Conservation (phyloP, 2,329 filamentous ascomycete genomes). For the Fusarium globosum region DNA sequence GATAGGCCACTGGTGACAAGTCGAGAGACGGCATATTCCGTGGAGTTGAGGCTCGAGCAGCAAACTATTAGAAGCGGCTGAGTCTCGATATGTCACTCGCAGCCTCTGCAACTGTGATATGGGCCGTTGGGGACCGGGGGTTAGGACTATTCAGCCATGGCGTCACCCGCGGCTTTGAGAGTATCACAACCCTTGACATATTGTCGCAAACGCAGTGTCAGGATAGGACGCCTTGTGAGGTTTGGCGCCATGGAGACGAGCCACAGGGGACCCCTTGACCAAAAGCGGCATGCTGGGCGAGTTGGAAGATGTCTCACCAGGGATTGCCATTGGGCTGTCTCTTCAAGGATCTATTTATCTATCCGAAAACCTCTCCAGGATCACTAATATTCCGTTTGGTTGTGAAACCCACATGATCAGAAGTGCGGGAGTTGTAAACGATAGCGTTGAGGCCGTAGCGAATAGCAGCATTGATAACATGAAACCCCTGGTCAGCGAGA, state of each 20-base stretch:
- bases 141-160: slow-evolving; percentile 22
- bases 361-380: background rate
- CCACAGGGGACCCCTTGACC: slow-evolving; percentile 3
- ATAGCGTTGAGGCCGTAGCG: slow-evolving; percentile 2
- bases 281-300: slow-evolving; percentile 30
- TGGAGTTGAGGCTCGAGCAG: background rate
- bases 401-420: slow-evolving; percentile 19
- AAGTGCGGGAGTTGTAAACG: slow-evolving; percentile 3
- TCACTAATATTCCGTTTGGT: background rate
- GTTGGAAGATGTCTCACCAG: slow-evolving; percentile 1
- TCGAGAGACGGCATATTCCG: slow-evolving; percentile 10
- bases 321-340: background rate
- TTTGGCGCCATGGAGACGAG: slow-evolving; percentile 16
- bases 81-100: slow-evolving; percentile 14
- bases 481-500: slow-evolving; percentile 16
- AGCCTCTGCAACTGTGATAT: background rate
- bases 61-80: slow-evolving; percentile 27
- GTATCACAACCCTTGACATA: slow-evolving; percentile 16
- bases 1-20: slow-evolving; percentile 13
- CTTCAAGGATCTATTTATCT: background rate
- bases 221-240: slow-evolving; percentile 17
- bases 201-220: background rate
- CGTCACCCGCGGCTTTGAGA: slow-evolving; percentile 13
- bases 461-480: background rate
- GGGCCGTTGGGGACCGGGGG: slow-evolving; percentile 1